Conservation (phyloP, 805 yeast species). For the Candida adriatica region DNA sequence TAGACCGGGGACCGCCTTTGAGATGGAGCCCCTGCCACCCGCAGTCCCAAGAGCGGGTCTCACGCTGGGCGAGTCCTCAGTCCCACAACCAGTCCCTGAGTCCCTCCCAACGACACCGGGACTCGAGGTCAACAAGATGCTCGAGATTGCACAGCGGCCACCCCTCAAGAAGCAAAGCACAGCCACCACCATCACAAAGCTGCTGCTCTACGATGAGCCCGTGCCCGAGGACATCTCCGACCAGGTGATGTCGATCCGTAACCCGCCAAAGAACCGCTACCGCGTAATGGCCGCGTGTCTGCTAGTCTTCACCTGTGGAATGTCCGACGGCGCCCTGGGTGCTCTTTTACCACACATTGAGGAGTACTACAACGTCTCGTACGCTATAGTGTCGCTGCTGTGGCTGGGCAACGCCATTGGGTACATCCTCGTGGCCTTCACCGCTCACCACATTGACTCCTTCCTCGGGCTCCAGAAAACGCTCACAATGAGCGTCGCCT, state of each 20-base stretch:
- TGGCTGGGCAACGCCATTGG: constrained; percentile 58
- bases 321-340: constrained; percentile 54
- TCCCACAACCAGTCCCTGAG: constrained; percentile 34
- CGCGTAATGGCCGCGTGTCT: constrained; percentile 34
- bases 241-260: constrained; percentile 29
- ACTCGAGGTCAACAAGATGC: constrained; percentile 19
- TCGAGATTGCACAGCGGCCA: constrained; percentile 9
- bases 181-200: constrained; percentile 9
- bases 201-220: constrained; percentile 5
- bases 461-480: constrained; percentile 34
- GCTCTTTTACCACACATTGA: constrained; percentile 53
- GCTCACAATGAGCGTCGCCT: constrained; percentile 32
- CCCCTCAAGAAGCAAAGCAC: constrained; percentile 7
- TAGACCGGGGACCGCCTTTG: too few species aligned
- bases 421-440: constrained; percentile 41
- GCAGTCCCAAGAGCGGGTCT: constrained; percentile 11
- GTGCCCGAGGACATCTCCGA: constrained; percentile 2
- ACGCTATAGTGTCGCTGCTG: constrained; percentile 48
- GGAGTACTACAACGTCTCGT: constrained; percentile 36
- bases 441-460: constrained; percentile 37
- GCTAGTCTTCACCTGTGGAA: constrained; percentile 38
- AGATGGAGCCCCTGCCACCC: too few species aligned
- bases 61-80: constrained; percentile 10
- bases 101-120: constrained; percentile 37
- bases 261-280: constrained; percentile 38